Base-by-base conservation (phyloP, 2,329 filamentous ascomycete species). In the Aspergillus glaucus region DNA sequence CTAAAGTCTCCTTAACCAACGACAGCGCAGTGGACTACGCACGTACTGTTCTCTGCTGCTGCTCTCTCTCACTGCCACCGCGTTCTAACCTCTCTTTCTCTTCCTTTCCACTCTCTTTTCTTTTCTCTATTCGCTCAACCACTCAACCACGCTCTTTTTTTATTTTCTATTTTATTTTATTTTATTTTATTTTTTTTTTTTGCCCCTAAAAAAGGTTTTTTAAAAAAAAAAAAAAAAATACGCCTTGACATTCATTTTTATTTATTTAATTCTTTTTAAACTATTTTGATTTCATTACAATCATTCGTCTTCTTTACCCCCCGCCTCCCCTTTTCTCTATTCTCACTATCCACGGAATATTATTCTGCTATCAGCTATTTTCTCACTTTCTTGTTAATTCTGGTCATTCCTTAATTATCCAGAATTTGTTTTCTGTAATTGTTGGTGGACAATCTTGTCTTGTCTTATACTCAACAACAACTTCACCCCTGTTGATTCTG, bases 41-140 rank as follows among this genome's bases (percentile, higher is more conserved):
- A 26, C 32, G 12, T 36, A 36, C 14, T 36, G 34, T 15, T 36
- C 34, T 36, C 6, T n/a, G 37, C 12, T 37, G 15, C 30, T 10
- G 15, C 15, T 15, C n/a, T 14, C 30, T 15, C 34, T 40, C 37
- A 40, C 37, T 40, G 37, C 37, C 37, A 40, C 37, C 19, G 21
- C 21, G 12, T 24, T 19, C 34, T 6, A 15, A 44, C 42, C 30
- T 28, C 41, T 46, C 43, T 50, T 10, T 12, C 12, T 45, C 19
- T n/a, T 15, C 41, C 43, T 22, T 22, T 22, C 22, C 22, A 24
- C 39, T 40, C 22, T 21, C 15, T 43, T 45, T 21, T 41, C 40
- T 44, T 44, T 41, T 21, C 24, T 46, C 61, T 61, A 47, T 66
- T 63, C 46, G 61, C 65, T 59, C 51, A 46, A 40, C 28, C 44